phyloP scores from a whole-genome alignment of 2,329 filamentous ascomycete species.

The Colletotrichum sp. region DNA sequence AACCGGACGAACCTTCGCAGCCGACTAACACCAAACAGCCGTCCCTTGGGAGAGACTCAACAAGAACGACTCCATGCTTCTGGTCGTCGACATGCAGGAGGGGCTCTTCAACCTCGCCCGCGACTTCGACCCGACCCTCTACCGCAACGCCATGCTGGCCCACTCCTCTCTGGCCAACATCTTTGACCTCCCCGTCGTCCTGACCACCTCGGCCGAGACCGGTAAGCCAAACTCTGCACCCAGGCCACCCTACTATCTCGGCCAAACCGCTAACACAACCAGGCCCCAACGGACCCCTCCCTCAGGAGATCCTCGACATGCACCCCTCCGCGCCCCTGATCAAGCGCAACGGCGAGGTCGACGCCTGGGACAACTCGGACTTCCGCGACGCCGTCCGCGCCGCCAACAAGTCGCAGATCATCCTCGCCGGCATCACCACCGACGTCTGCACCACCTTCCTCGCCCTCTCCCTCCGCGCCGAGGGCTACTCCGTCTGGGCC shows the following conservation, averaged over 20 bases:
- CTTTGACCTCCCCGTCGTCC: constrained; percentile 70
- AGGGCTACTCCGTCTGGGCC: constrained; percentile 75
- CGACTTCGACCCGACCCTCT: constrained; percentile 70
- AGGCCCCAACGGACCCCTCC: constrained; percentile 74
- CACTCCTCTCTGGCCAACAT: constrained; percentile 69
- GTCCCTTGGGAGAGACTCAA: constrained; percentile 37
- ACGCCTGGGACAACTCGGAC: constrained; percentile 76
- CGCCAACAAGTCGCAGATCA: constrained; percentile 70
- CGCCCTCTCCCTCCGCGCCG: constrained; percentile 71
- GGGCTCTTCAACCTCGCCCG: constrained; percentile 51
- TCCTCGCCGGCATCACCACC: constrained; percentile 74
- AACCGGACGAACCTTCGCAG: background rate
- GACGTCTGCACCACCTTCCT: constrained; percentile 80
- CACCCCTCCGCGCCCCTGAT: constrained; percentile 71
- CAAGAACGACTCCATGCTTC: constrained; percentile 36
- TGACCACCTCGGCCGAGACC: constrained; percentile 71
- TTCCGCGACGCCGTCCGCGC: constrained; percentile 70
- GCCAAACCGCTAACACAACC: background rate
- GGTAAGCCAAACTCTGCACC: constrained; percentile 29
- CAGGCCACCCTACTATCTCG: accelerated
- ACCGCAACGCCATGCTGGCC: constrained; percentile 69
- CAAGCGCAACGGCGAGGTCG: constrained; percentile 72
- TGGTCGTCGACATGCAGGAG: constrained; percentile 41
- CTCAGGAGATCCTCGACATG: constrained; percentile 70
- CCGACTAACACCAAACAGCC: constrained; percentile 5